Percentiles rank a stretch among this genome's conserved stretches.
Evolutionary conservation across 2,329 filamentous ascomycete genomes (phyloP).

Genomic region (Paraconiothyrium brasiliense): DNA sequence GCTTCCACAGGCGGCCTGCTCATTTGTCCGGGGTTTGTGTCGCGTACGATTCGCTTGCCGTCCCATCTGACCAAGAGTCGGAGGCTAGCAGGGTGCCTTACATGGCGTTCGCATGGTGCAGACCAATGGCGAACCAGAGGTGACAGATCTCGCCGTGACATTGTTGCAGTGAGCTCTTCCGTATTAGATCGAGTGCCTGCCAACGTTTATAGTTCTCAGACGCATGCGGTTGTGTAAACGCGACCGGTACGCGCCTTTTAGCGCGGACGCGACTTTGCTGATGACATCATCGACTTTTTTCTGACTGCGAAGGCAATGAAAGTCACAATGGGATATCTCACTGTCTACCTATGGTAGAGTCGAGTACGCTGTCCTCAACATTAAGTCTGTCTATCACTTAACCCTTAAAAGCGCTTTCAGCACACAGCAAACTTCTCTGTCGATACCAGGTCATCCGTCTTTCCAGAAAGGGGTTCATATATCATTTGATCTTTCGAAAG

Average conservation of each 20-base stretch:
- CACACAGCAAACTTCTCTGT: no score
- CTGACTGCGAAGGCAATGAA: background rate
- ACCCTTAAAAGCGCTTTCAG: no score
- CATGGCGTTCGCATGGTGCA: background rate
- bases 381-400: no score
- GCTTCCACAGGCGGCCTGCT: background rate
- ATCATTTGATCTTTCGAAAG: background rate
- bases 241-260: background rate
- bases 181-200: background rate
- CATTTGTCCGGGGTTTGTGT: background rate
- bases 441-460: background rate
- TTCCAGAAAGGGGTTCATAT: background rate
- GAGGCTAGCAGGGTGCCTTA: constrained; percentile 4
- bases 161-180: background rate
- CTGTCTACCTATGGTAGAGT: no score
- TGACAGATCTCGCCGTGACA: background rate
- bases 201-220: background rate
- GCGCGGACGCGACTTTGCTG: background rate
- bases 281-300: constrained; percentile 13
- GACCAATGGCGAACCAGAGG: background rate
- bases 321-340: background rate
- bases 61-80: constrained; percentile 8
- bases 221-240: background rate
- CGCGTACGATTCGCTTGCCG: background rate
- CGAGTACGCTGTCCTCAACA: no score